Percentiles rank a stretch among this genome's conserved stretches.
phyloP scores from a whole-genome alignment of 306 rosid genomes.

The Echinosophora koreensis region DNA sequence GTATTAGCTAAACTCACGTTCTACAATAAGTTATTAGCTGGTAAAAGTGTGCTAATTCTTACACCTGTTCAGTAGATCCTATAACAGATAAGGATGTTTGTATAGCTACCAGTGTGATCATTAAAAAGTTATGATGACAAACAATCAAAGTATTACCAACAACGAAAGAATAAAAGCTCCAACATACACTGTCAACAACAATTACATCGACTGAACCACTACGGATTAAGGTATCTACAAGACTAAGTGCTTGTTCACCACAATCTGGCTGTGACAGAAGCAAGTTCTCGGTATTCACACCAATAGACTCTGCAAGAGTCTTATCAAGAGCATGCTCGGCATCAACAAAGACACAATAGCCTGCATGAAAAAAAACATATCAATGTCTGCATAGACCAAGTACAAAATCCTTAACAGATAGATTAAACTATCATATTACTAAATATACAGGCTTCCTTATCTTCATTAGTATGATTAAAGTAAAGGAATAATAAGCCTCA shows the following conservation, averaged over 20 bases:
- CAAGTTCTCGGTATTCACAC: constrained; percentile 76
- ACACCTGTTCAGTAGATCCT: not conserved
- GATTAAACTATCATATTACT: constrained; percentile 14
- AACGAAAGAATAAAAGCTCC: constrained; percentile 43
- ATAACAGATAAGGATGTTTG: constrained; percentile 8
- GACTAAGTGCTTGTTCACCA: constrained; percentile 96
- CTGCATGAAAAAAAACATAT: constrained; percentile 52
- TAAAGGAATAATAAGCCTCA: not conserved
- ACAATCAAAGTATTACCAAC: not conserved
- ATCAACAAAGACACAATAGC: constrained; percentile 86
- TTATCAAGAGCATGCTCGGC: constrained; percentile 98
- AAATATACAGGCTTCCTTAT: constrained; percentile 14
- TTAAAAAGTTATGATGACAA: constrained; percentile 14
- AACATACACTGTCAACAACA: constrained; percentile 95
- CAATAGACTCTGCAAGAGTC: constrained; percentile 78
- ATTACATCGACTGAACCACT: constrained; percentile 96
- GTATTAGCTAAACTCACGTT: constrained; percentile 13
- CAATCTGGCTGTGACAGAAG: constrained; percentile 95
- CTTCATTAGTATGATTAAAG: not conserved
- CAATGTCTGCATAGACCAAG: constrained; percentile 27
- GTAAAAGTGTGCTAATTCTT: constrained; percentile 16
- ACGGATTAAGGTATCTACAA: constrained; percentile 85
- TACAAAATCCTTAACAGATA: constrained; percentile 15
- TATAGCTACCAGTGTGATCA: constrained; percentile 16
- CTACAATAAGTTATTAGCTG: not conserved